Percentiles rank a stretch among this genome's conserved stretches.
These are phyloP conservation scores for Trichoderma asperelloides DNA, from an alignment of 495 filamentous ascomycete genomes.

Conservation along the genomic window DNA sequence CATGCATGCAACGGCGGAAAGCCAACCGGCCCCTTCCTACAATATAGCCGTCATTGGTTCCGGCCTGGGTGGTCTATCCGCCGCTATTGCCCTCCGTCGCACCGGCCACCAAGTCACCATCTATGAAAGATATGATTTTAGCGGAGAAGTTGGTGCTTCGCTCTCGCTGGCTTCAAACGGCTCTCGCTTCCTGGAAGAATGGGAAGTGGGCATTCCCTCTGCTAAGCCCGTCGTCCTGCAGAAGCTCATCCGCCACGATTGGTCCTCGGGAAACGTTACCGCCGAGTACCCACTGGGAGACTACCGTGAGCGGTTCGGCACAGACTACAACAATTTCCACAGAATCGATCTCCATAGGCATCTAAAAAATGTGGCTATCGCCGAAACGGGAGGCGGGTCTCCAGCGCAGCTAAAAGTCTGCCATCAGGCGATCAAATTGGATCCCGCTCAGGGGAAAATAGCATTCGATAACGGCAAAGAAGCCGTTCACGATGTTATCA, in stretches of 20 bases:
- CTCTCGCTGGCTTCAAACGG: constrained; percentile 40
- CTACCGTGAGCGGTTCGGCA: constrained; percentile 11
- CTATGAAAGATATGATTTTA: constrained; percentile 37
- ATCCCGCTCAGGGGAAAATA: constrained; percentile 23
- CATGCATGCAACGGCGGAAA: neutral
- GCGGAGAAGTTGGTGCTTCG: constrained; percentile 42
- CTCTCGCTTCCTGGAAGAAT: constrained; percentile 31
- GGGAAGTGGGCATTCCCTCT: constrained; percentile 28
- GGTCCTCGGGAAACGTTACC: constrained; percentile 27
- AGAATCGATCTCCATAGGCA: constrained; percentile 46
- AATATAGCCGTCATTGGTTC: constrained; percentile 39
- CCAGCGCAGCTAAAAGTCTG: constrained; percentile 36
- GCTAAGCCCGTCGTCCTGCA: constrained; percentile 39
- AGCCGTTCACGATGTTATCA: constrained; percentile 18
- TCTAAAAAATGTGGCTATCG: constrained; percentile 39
- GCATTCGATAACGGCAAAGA: constrained; percentile 19
- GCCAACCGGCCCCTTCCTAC: neutral
- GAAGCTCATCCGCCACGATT: constrained; percentile 41
- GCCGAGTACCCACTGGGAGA: constrained; percentile 36
- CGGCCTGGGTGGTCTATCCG: constrained; percentile 39
- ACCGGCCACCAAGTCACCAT: constrained; percentile 43
- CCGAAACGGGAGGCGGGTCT: constrained; percentile 29
- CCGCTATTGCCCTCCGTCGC: constrained; percentile 36
- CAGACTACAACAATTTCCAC: constrained; percentile 47
- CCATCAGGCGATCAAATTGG: constrained; percentile 26